Evolutionary conservation across 345 rosid genomes (phyloP).

Genomic region (Camelina laxa): DNA sequence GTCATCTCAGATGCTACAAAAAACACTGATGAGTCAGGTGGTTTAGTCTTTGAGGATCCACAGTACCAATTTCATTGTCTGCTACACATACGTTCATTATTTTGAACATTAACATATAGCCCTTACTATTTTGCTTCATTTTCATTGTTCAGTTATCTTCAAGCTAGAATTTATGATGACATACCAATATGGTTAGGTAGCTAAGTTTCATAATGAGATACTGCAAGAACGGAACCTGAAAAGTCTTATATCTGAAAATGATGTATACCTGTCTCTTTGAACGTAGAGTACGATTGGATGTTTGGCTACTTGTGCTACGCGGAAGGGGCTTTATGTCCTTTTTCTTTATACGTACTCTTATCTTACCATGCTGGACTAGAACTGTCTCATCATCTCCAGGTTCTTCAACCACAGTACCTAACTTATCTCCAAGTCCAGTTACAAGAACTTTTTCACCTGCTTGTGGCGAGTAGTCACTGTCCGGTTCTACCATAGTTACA

Average conservation of each 20-base stretch:
- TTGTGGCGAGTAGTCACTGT: constrained; percentile 54
- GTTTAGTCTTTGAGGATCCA: background rate
- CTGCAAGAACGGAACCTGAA: constrained; percentile 6
- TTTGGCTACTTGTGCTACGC: constrained; percentile 36
- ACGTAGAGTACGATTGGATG: constrained; percentile 43
- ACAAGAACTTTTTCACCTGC: constrained; percentile 78
- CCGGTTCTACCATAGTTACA: constrained; percentile 43
- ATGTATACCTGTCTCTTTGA: constrained; percentile 60
- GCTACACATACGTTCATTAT: background rate
- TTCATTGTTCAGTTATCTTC: background rate
- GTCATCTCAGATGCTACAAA: background rate
- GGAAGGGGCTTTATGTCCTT: constrained; percentile 55
- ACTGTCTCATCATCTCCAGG: constrained; percentile 65
- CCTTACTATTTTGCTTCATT: background rate
- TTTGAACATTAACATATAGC: background rate
- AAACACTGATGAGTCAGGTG: background rate
- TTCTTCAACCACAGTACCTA: constrained; percentile 78
- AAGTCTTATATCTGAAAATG: background rate
- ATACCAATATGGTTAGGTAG: constrained; percentile 6
- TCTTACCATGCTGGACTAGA: constrained; percentile 82
- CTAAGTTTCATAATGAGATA: constrained; percentile 13
- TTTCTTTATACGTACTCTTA: constrained; percentile 73
- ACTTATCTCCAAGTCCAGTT: constrained; percentile 70
- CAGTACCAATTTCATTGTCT: background rate
- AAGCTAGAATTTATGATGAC: constrained; percentile 6